Conservation (phyloP, 2,329 filamentous ascomycete genomes). For the Corinectria fuckeliana region DNA sequence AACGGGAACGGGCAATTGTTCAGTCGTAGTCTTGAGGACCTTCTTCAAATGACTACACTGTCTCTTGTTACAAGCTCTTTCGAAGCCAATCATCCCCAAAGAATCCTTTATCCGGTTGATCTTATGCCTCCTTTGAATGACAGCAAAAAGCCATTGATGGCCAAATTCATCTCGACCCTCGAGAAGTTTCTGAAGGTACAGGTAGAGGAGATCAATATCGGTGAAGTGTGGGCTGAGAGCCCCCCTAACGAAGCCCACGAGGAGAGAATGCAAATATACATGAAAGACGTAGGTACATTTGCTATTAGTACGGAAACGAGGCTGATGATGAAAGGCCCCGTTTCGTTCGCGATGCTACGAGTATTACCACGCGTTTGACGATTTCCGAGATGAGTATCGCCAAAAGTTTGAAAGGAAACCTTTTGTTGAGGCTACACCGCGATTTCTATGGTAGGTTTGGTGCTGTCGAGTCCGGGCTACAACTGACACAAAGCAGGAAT, state of each 20-base stretch:
- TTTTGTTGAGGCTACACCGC: constrained; percentile 39
- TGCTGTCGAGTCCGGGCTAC: not conserved
- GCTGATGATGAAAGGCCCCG: constrained; percentile 37
- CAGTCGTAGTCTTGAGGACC: constrained; percentile 34
- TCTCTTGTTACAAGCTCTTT: constrained; percentile 18
- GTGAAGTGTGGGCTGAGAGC: constrained; percentile 25
- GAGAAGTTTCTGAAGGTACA: constrained; percentile 31
- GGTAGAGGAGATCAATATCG: constrained; percentile 24
- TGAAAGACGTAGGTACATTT: constrained; percentile 36
- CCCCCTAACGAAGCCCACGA: constrained; percentile 10
- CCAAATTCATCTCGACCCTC: constrained; percentile 35
- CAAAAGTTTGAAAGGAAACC: constrained; percentile 33
- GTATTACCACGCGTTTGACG: constrained; percentile 41
- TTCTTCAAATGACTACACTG: constrained; percentile 29
- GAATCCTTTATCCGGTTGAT: constrained; percentile 39
- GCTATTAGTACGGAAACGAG: too few relatives aligned
- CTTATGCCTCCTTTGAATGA: constrained; percentile 16
- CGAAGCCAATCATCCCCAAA: constrained; percentile 9
- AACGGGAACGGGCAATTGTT: constrained; percentile 33
- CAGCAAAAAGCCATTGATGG: constrained; percentile 15
- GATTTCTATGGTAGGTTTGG: constrained; percentile 39
- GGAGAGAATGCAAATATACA: constrained; percentile 34
- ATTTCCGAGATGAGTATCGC: constrained; percentile 37
- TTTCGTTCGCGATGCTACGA: constrained; percentile 43
- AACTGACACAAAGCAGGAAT: constrained; percentile 28